Evolutionary conservation across 305 asterid genomes (phyloP), one percentile per base, ranked within the genome.

Genomic region (Plantago coronopus): DNA sequence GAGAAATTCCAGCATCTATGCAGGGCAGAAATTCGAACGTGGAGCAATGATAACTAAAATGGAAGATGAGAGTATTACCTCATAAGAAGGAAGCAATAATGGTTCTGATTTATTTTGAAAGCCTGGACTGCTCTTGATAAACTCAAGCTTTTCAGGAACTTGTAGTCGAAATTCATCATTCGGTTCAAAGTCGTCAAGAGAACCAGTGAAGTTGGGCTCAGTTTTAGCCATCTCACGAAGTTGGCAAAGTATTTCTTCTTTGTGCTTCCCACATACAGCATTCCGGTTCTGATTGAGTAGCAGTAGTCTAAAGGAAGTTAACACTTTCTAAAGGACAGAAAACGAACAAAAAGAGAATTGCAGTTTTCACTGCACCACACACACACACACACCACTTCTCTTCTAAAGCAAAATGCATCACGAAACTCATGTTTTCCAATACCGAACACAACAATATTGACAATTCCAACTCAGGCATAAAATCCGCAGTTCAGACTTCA

Each of bases 251-350:
- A 94, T 81, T 49, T 89, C 97, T 63, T 82, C 93, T 70, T 84
- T 94, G 76, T 89, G 75, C 71, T 77, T 78, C 20, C 99, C 99
- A 73, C 94, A 94, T 0, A 76, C 71, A 12, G 93, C 86, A 79
- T 94, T 89, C 45, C 99, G 94, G 61, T 94, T 94, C 99, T 94
- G 76, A 70, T 56, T 23, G 59, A 68, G 73, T 23, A 50, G 57
- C 66, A 75, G 54, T 27, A 69, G 31, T 61, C 62, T 54, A 14
- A 48, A 49, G 17, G 29, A 66, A 64, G 68, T 71, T 58, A 77
- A 58, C 53, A 65, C 54, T 19, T 61, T 19, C 17, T 11, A 62
- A 51, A 56, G 25, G 61, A 65, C 51, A 50, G 34, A 25, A 25
- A 54, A 57, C 57, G 57, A 40, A 22, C 64, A 56, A 44, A 61